These are phyloP conservation scores for Geosmithia flava DNA, from an alignment of 2,329 filamentous ascomycete species.

Conservation along the genomic window DNA sequence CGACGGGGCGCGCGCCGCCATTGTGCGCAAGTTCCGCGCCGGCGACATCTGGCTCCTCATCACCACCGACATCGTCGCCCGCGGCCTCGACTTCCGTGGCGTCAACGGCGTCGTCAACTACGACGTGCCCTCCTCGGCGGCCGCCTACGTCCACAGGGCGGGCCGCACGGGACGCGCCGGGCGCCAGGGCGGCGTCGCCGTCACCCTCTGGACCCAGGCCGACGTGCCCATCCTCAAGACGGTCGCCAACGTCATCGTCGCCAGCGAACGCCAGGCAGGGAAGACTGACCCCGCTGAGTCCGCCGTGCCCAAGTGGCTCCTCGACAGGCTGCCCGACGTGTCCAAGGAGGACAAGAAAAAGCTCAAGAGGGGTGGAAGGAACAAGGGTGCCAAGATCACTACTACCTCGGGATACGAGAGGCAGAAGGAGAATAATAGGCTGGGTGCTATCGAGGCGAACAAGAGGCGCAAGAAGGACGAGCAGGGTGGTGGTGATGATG, in stretches of 20 bases:
- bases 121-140: constrained; percentile 84
- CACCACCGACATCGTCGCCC: constrained; percentile 84
- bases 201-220: constrained; percentile 93
- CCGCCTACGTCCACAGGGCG: constrained; percentile 85
- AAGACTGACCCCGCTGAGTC: constrained; percentile 34
- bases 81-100: constrained; percentile 88
- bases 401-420: constrained; percentile 70
- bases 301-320: constrained; percentile 69
- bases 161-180: constrained; percentile 86
- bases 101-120: constrained; percentile 97
- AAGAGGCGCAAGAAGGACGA: constrained; percentile 37
- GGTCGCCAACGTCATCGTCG: constrained; percentile 84
- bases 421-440: constrained; percentile 52
- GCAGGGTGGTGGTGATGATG: constrained; percentile 12
- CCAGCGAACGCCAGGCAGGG: constrained; percentile 61
- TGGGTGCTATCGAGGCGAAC: constrained; percentile 49
- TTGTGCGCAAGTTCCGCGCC: constrained; percentile 82
- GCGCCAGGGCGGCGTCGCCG: constrained; percentile 72
- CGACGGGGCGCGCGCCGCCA: constrained; percentile 58
- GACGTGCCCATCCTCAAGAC: constrained; percentile 82
- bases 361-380: constrained; percentile 68
- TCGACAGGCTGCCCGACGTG: constrained; percentile 75
- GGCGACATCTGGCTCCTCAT: constrained; percentile 96
- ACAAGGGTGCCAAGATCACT: constrained; percentile 58
- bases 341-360: constrained; percentile 75